These are phyloP conservation scores for Oleoguttula mirabilis DNA, from an alignment of 495 filamentous ascomycete genomes.

Conservation along the genomic window DNA sequence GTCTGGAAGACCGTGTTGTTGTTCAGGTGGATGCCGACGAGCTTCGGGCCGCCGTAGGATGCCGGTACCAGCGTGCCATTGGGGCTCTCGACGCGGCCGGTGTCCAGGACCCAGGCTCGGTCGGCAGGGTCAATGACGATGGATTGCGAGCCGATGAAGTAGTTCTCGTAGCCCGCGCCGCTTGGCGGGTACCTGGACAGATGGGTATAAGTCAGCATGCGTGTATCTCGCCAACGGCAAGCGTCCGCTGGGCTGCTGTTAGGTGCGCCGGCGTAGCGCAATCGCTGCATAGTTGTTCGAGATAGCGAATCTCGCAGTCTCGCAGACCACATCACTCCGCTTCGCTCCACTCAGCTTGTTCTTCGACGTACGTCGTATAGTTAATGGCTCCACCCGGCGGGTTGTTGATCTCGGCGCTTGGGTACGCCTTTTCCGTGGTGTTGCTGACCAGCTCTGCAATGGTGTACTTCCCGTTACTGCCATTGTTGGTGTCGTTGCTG, in stretches of 20 bases:
- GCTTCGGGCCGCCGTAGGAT: slow-evolving; percentile 34
- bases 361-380: too few species aligned
- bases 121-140: slow-evolving; percentile 36
- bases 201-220: too few species aligned
- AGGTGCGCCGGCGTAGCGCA: too few species aligned
- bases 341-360: too few species aligned
- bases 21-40: slow-evolving; percentile 32
- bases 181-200: slow-evolving; percentile 30
- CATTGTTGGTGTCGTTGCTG: slow-evolving; percentile 26
- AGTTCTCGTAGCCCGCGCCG: slow-evolving; percentile 32
- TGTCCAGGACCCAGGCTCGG: slow-evolving; percentile 39
- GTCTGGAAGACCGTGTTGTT: slow-evolving; percentile 34
- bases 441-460: slow-evolving; percentile 35
- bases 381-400: slow-evolving; percentile 38
- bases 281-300: too few species aligned
- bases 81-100: slow-evolving; percentile 31
- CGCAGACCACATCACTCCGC: too few species aligned
- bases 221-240: too few species aligned
- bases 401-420: slow-evolving; percentile 31
- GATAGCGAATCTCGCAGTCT: too few species aligned
- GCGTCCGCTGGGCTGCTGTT: too few species aligned
- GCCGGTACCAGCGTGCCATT: slow-evolving; percentile 31
- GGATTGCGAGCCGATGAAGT: slow-evolving; percentile 36
- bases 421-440: slow-evolving; percentile 33
- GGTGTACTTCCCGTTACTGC: slow-evolving; percentile 21